Percentiles rank a stretch among this genome's conserved stretches.
Conservation (phyloP, 2,329 filamentous ascomycete genomes). For the Pseudogymnoascus sp. region DNA sequence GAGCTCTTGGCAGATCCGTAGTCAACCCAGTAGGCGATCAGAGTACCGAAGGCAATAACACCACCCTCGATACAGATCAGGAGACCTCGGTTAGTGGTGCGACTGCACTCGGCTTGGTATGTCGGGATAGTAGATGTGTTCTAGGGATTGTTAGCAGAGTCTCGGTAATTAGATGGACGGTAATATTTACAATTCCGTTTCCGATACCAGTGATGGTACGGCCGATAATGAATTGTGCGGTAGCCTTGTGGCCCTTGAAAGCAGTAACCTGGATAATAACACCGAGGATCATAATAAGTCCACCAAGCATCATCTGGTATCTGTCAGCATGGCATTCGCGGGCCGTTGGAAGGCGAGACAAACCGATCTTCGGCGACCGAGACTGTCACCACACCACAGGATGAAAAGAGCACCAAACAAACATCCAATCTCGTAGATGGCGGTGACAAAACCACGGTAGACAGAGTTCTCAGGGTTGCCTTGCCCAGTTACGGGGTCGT, state of each 20-base stretch:
- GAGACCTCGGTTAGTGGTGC: slow-evolving; percentile 37
- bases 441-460: slow-evolving; percentile 43
- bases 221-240: slow-evolving; percentile 49
- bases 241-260: slow-evolving; percentile 28
- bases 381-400: slow-evolving; percentile 43
- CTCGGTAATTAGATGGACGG: neutral
- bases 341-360: slow-evolving; percentile 44
- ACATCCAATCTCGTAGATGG: slow-evolving; percentile 49
- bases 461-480: slow-evolving; percentile 31
- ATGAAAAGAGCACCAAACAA: slow-evolving; percentile 42
- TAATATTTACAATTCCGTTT: slow-evolving; percentile 35
- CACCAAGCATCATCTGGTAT: slow-evolving; percentile 43
- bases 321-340: slow-evolving; percentile 17
- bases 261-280: slow-evolving; percentile 37
- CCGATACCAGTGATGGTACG: slow-evolving; percentile 43
- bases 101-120: slow-evolving; percentile 54
- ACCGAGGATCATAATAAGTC: slow-evolving; percentile 50
- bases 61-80: slow-evolving; percentile 48
- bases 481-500: too few species aligned
- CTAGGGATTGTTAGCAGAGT: neutral
- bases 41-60: slow-evolving; percentile 52
- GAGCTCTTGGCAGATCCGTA: slow-evolving; percentile 85
- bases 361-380: slow-evolving; percentile 50
- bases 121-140: slow-evolving; percentile 44
- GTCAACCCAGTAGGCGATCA: slow-evolving; percentile 96